These are phyloP conservation scores for Penicillium roqueforti DNA, from an alignment of 495 filamentous ascomycete genomes.

Conservation along the genomic window DNA sequence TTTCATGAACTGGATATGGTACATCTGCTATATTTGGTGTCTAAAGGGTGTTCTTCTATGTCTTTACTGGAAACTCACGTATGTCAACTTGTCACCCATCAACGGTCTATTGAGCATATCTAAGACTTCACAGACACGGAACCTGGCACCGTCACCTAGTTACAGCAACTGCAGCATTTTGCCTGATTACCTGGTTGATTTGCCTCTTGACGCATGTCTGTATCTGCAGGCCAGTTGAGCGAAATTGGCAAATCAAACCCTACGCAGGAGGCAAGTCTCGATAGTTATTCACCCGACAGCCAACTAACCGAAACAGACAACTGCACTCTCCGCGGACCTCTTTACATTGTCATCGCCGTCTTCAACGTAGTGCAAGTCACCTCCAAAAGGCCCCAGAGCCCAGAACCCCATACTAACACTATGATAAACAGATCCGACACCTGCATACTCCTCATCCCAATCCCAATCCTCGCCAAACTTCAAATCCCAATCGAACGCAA, in stretches of 20 bases:
- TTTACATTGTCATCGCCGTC: constrained; percentile 21
- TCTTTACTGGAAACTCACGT: constrained; percentile 53
- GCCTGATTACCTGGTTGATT: constrained; percentile 41
- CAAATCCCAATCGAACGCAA: constrained; percentile 23
- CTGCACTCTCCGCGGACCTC: constrained; percentile 21
- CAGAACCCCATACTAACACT: not conserved
- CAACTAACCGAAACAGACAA: constrained; percentile 13
- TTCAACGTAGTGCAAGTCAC: constrained; percentile 21
- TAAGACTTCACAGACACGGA: constrained; percentile 11
- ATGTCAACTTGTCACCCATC: constrained; percentile 3
- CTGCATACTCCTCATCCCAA: constrained; percentile 18
- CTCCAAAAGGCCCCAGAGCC: not conserved
- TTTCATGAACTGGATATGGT: constrained; percentile 46
- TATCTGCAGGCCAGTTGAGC: constrained; percentile 41
- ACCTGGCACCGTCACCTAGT: constrained; percentile 19
- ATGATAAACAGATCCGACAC: constrained; percentile 15
- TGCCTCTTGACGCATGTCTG: constrained; percentile 44
- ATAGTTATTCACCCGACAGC: not conserved
- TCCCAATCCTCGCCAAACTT: constrained; percentile 25
- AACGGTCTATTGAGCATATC: not conserved
- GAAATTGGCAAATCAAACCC: constrained; percentile 50
- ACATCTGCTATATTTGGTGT: constrained; percentile 49
- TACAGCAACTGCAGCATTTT: constrained; percentile 23
- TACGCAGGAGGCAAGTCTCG: constrained; percentile 34
- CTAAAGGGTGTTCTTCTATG: constrained; percentile 48